These are phyloP conservation scores for Thraustotheca clavata DNA, from an alignment of 352 stramenopile genomes.

Conservation along the genomic window DNA sequence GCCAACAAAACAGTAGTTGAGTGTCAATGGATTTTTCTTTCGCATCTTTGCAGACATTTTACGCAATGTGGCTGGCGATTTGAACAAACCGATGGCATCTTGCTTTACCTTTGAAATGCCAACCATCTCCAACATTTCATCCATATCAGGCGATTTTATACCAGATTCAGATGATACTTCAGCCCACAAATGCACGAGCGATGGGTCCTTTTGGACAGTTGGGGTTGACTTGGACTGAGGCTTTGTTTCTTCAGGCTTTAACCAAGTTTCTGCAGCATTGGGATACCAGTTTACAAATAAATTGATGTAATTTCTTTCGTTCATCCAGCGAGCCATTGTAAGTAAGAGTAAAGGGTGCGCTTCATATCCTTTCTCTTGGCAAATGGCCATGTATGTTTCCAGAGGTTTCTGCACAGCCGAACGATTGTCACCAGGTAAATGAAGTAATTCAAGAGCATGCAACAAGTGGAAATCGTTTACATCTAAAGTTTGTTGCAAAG, in stretches of 20 bases:
- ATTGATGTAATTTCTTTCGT: constrained; percentile 31
- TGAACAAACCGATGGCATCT: constrained; percentile 62
- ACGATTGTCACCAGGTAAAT: constrained; percentile 33
- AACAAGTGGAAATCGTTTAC: constrained; percentile 43
- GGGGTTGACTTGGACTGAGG: neutral
- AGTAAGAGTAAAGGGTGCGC: constrained; percentile 53
- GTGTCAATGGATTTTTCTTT: constrained; percentile 58
- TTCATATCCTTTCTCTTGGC: constrained; percentile 16
- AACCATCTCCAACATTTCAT: constrained; percentile 71
- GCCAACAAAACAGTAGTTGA: constrained; percentile 72
- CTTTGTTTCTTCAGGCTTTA: constrained; percentile 30
- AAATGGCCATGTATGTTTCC: constrained; percentile 31
- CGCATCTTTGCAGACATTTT: constrained; percentile 39
- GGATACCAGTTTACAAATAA: constrained; percentile 49
- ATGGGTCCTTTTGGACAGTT: neutral
- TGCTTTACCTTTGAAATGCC: constrained; percentile 78
- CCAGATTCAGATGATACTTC: constrained; percentile 40
- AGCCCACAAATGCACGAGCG: constrained; percentile 45
- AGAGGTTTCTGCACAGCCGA: constrained; percentile 28
- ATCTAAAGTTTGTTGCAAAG: constrained; percentile 25
- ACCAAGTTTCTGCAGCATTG: constrained; percentile 35
- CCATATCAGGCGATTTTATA: constrained; percentile 60
- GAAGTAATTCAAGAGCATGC: constrained; percentile 41
- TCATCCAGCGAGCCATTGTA: constrained; percentile 36
- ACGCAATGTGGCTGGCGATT: constrained; percentile 51